Evolutionary conservation across 805 yeast genomes (phyloP).

Genomic region (Candida sithepensis): DNA sequence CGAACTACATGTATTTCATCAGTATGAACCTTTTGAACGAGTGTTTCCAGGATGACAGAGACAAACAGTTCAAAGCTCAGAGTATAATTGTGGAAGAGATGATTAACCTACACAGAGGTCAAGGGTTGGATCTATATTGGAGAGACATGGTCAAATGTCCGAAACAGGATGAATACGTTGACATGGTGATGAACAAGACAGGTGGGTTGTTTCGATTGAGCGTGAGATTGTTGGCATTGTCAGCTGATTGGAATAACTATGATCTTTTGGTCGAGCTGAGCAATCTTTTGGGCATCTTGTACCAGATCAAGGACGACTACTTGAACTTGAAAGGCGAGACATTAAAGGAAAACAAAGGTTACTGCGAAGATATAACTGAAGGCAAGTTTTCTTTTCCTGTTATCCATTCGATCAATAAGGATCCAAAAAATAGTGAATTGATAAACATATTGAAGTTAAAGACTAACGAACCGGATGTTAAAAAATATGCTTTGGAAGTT

Average conservation of each 20-base stretch:
- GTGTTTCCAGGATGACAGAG: constrained; percentile 19
- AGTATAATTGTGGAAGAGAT: constrained; percentile 64
- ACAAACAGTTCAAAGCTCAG: constrained; percentile 27
- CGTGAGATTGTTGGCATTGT: constrained; percentile 52
- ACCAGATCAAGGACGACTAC: constrained; percentile 85
- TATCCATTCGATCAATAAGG: constrained; percentile 53
- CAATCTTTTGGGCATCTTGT: constrained; percentile 73
- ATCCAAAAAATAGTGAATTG: constrained; percentile 37
- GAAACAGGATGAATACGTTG: constrained; percentile 56
- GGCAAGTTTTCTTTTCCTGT: constrained; percentile 89
- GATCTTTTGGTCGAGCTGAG: constrained; percentile 53
- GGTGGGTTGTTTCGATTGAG: constrained; percentile 85
- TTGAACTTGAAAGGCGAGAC: constrained; percentile 57
- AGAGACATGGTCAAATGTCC: constrained; percentile 64
- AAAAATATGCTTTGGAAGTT: constrained; percentile 46
- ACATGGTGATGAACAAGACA: constrained; percentile 85
- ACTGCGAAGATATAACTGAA: constrained; percentile 82
- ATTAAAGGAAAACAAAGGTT: constrained; percentile 64
- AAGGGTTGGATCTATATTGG: constrained; percentile 88
- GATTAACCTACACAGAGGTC: constrained; percentile 82
- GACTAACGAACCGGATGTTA: constrained; percentile 47
- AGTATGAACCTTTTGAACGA: constrained; percentile 49
- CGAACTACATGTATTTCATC: constrained; percentile 76
- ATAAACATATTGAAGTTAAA: constrained; percentile 48
- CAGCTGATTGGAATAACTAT: constrained; percentile 9